Evolutionary conservation across 177 flowering plant genomes (phyloP).

Genomic region (Tripterygium wilfordii): DNA sequence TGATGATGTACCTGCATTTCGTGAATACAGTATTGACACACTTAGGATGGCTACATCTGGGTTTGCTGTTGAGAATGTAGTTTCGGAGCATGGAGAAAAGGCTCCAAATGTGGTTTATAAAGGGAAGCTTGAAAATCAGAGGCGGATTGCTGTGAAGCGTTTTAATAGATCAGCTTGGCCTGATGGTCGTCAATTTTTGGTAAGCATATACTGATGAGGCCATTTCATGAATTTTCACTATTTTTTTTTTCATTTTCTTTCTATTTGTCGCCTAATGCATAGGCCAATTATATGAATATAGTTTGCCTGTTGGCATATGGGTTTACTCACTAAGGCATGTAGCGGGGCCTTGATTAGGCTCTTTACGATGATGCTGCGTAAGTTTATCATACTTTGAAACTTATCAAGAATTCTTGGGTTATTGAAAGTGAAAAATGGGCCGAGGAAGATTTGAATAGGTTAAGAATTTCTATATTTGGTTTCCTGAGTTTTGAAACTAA

Average conservation of each 20-base stretch:
- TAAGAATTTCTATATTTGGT: too few species aligned
- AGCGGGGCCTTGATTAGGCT: too few species aligned
- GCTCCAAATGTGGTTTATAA: conserved; percentile 93
- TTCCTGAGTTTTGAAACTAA: too few species aligned
- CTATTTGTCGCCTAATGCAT: not conserved
- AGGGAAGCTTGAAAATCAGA: conserved; percentile 75
- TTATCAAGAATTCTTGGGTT: too few species aligned
- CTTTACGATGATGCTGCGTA: too few species aligned
- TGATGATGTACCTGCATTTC: conserved; percentile 54
- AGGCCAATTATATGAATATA: too few species aligned
- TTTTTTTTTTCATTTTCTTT: not conserved
- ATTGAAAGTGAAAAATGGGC: too few species aligned
- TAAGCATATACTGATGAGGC: conserved; percentile 15
- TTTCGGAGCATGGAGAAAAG: conserved; percentile 92
- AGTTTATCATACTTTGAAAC: too few species aligned
- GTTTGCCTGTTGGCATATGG: too few species aligned
- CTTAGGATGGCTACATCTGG: conserved; percentile 81
- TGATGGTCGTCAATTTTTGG: conserved; percentile 79
- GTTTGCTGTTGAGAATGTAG: conserved; percentile 79
- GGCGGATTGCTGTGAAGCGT: conserved; percentile 72
- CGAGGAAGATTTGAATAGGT: too few species aligned
- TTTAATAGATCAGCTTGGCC: conserved; percentile 88
- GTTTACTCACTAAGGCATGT: too few species aligned
- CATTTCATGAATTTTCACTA: too few species aligned
- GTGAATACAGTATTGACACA: conserved; percentile 59